phyloP scores from a whole-genome alignment of 805 yeast genomes.

The Candida nonsorbophila region DNA sequence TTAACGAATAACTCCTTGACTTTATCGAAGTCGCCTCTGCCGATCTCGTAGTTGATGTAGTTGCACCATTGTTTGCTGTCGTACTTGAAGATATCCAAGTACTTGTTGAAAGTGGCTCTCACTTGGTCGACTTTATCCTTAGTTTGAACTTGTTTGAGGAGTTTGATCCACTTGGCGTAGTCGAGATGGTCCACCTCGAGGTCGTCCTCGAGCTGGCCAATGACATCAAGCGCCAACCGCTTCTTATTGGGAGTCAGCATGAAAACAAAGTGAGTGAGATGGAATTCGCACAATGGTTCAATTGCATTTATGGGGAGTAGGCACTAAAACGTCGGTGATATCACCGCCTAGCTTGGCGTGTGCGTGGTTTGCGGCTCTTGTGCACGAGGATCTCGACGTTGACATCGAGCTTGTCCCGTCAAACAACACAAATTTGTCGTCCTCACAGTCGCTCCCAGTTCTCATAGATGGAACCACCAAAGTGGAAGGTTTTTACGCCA shows the following conservation, averaged over 20 bases:
- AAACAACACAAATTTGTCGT: slow-evolving; percentile 52
- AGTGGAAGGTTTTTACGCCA: slow-evolving; percentile 15
- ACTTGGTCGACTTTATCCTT: slow-evolving; percentile 60
- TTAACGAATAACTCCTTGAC: slow-evolving; percentile 65
- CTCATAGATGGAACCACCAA: slow-evolving; percentile 16
- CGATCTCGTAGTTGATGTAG: slow-evolving; percentile 61
- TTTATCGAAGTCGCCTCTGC: slow-evolving; percentile 56
- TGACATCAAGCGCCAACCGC: slow-evolving; percentile 39
- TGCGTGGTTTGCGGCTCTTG: slow-evolving; percentile 32
- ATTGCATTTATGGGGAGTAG: slow-evolving; percentile 54
- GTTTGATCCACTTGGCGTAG: slow-evolving; percentile 50
- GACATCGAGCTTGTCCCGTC: slow-evolving; percentile 43
- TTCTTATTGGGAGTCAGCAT: slow-evolving; percentile 10
- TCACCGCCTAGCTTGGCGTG: slow-evolving; percentile 50
- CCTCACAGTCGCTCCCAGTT: slow-evolving; percentile 46
- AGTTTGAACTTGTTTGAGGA: slow-evolving; percentile 43
- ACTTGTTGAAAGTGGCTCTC: slow-evolving; percentile 51
- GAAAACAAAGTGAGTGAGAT: slow-evolving; percentile 1
- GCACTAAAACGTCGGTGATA: slow-evolving; percentile 33
- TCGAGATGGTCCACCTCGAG: slow-evolving; percentile 50
- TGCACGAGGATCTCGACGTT: slow-evolving; percentile 9
- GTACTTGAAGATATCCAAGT: slow-evolving; percentile 60
- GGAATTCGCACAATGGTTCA: slow-evolving; percentile 12
- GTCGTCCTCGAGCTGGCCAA: slow-evolving; percentile 55
- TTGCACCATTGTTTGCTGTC: slow-evolving; percentile 63